Conservation (phyloP, 176 grass and related monocot genomes). For the Raddia guianensis region DNA sequence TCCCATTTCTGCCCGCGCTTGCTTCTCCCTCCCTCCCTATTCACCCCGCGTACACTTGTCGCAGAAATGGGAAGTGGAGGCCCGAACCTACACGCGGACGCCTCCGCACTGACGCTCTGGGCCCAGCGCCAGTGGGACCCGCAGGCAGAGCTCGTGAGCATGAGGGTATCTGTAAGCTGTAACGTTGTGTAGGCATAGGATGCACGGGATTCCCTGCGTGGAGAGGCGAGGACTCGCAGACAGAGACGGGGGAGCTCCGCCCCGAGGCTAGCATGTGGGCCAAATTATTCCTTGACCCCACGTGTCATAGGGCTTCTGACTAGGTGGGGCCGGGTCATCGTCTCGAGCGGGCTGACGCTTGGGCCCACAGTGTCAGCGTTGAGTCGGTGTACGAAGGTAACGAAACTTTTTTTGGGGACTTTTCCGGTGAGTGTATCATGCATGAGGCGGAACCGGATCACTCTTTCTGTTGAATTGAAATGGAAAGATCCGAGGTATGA, state of each 20-base stretch:
- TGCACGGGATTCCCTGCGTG: conserved; percentile 4
- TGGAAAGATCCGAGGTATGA: too few relatives aligned
- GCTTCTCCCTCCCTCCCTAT: conserved; percentile 29
- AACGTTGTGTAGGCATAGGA: background rate
- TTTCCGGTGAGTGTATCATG: background rate
- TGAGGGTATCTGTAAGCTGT: background rate
- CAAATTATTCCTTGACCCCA: background rate
- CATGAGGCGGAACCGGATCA: background rate
- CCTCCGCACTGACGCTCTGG: conserved; percentile 2
- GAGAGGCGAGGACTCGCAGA: background rate
- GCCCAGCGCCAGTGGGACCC: rapidly evolving
- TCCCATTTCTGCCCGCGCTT: conserved; percentile 35
- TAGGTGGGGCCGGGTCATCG: background rate
- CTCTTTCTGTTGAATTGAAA: background rate
- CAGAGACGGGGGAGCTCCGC: conserved; percentile 15
- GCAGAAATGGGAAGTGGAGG: conserved; percentile 28
- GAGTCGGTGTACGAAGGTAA: background rate
- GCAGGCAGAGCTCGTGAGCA: background rate
- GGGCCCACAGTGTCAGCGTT: conserved; percentile 22
- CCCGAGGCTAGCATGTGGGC: conserved; percentile 38
- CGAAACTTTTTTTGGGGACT: background rate
- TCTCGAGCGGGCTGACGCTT: background rate
- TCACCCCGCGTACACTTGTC: conserved; percentile 44
- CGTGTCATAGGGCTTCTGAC: background rate
- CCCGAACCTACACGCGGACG: background rate